These are phyloP conservation scores for Leccinellum albellum DNA, from an alignment of 768 basidiomycete species.

Conservation along the genomic window DNA sequence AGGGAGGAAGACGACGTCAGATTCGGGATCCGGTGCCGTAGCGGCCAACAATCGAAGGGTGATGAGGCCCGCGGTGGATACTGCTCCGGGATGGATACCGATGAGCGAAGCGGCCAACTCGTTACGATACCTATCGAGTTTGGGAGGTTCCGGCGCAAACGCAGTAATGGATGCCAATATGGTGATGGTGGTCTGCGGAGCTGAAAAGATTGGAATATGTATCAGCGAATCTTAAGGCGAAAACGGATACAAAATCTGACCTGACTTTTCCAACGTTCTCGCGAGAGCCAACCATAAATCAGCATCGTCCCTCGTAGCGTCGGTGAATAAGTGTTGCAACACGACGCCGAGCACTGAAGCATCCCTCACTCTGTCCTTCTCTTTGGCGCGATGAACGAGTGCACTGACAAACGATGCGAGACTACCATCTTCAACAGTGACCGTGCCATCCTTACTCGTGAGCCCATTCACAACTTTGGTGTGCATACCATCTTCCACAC, in stretches of 20 bases:
- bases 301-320: conserved; percentile 58
- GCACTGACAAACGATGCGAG: conserved; percentile 31
- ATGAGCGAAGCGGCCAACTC: conserved; percentile 82
- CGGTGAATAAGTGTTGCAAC: conserved; percentile 56
- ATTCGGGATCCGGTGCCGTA: conserved; percentile 72
- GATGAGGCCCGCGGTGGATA: conserved; percentile 66
- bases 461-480: conserved; percentile 36
- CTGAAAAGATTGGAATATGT: conserved; percentile 35
- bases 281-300: conserved; percentile 78
- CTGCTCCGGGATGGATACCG: conserved; percentile 58
- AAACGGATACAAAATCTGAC: conserved; percentile 37
- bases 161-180: conserved; percentile 60
- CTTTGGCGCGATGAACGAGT: conserved; percentile 29
- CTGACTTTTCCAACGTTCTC: conserved; percentile 55
- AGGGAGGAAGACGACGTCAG: conserved; percentile 79
- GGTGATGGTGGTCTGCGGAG: conserved; percentile 64
- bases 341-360: conserved; percentile 58
- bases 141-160: conserved; percentile 63
- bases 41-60: conserved; percentile 66
- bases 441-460: conserved; percentile 24
- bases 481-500: conserved; percentile 51
- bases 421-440: conserved; percentile 16
- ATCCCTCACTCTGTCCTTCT: conserved; percentile 49
- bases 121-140: conserved; percentile 79
- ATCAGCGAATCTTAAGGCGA: background rate